Base-by-base conservation (phyloP, 164 flowering plant genomes). In the Platanus orientalis region DNA sequence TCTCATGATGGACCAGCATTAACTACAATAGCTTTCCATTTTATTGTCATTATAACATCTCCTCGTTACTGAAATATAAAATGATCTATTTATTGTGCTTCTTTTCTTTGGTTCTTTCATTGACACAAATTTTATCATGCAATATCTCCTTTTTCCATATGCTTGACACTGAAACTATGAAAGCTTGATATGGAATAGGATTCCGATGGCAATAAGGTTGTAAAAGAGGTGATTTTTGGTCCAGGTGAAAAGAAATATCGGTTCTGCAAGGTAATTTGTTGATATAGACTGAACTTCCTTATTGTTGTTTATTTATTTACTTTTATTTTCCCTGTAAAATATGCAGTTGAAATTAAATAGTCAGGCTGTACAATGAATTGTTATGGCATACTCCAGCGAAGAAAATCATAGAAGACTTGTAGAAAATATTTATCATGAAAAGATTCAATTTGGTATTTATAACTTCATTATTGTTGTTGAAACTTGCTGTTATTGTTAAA, bases 241-340 rank as follows among this genome's bases (percentile, higher is more conserved):
- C 86, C 96, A 14, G 92, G 97, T 62, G 58, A 42, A 67, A 88
- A 85, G 79, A 82, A 81, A 69, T 89, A 80, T 67, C 76, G 94
- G 1, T 92, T 65, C 64, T 89, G 96, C 71, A 92, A 92, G 97
- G 97, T 87, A 78, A 56, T 39, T 19, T 24, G 53, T 14, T 39
- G 23, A 24, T 19, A 10, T n/a, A 17, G 16, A 32, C 24, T 39
- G 12, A 32, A 32, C 28, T 49, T 10, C 23, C 25, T 2, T 13
- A 2, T 53, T 26, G 23, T 13, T 36, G 42, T 36, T 7, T 36
- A 36, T n/a, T n/a, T n/a, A n/a, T n/a, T n/a, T n/a, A n/a, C n/a
- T n/a, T n/a, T n/a, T n/a, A n/a, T 7, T 49, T 7, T 20, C n/a
- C n/a, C 25, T 20, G 7, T 20, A 20, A n/a, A 49, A n/a, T 6